Conservation (phyloP, 495 filamentous ascomycete species). For the Xylaria longipes region DNA sequence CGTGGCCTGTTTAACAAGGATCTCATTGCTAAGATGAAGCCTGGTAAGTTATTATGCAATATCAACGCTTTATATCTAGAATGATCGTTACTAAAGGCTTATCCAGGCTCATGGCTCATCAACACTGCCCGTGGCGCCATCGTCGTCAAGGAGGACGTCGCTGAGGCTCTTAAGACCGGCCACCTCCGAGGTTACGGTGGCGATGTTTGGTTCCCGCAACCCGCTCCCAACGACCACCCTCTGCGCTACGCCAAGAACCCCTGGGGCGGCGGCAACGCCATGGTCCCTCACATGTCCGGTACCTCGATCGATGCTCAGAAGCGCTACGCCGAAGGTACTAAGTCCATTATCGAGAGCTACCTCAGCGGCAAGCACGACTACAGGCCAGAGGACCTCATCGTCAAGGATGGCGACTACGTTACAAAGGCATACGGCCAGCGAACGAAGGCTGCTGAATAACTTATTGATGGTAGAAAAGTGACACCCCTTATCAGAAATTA, state of each 20-base stretch:
- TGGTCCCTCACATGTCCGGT: constrained; percentile 98
- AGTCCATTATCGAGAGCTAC: constrained; percentile 90
- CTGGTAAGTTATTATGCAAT: constrained; percentile 57
- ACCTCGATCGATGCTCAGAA: constrained; percentile 97
- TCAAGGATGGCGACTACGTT: constrained; percentile 89
- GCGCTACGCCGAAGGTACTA: constrained; percentile 88
- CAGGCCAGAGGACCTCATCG: constrained; percentile 88
- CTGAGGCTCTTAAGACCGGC: constrained; percentile 87
- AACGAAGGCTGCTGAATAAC: constrained; percentile 46
- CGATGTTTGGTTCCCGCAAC: constrained; percentile 85
- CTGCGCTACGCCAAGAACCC: constrained; percentile 93
- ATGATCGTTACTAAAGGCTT: constrained; percentile 21
- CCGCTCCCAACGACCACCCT: constrained; percentile 91
- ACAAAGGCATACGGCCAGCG: constrained; percentile 95
- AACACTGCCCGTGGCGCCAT: constrained; percentile 99
- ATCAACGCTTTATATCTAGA: background rate
- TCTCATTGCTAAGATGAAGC: constrained; percentile 99
- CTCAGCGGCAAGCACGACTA: constrained; percentile 87
- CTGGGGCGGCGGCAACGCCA: constrained; percentile 96
- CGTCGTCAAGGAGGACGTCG: constrained; percentile 99
- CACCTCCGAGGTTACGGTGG: constrained; percentile 97
- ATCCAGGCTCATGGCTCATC: constrained; percentile 86
- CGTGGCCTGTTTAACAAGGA: constrained; percentile 98
- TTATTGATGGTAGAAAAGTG: background rate
- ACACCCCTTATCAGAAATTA: background rate